A percentile compares a stretch with the other conserved stretches of the same genome.
Evolutionary conservation across 2,329 filamentous ascomycete species (phyloP).

Genomic region (Sclerotinia minor): DNA sequence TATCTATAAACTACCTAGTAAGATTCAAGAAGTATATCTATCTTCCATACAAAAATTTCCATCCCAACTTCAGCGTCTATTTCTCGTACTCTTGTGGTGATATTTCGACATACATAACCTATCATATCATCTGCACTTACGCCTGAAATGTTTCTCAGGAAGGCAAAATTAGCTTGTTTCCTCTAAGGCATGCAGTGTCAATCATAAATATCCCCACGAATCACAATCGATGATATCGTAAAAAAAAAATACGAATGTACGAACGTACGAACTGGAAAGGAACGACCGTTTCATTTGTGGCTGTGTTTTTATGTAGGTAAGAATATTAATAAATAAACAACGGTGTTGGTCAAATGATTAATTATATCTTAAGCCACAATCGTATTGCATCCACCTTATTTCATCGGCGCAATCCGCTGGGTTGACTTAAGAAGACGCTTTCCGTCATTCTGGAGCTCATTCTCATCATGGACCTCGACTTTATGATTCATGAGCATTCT

Average conservation of each 20-base stretch:
- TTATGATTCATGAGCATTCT: neutral
- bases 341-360: conserved; percentile 2
- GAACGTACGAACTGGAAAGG: neutral
- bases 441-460: neutral
- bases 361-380: neutral
- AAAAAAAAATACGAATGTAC: neutral
- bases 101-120: neutral
- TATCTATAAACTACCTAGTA: neutral
- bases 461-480: neutral
- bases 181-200: conserved; percentile 3
- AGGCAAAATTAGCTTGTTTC: neutral
- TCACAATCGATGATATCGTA: neutral
- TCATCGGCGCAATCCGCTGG: neutral
- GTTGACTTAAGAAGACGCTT: neutral
- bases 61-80: conserved; percentile 3
- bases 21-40: neutral
- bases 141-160: neutral
- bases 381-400: neutral
- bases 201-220: conserved; percentile 12
- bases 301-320: conserved; percentile 1
- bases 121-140: conserved; percentile 7
- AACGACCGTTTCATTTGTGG: conserved; percentile 5
- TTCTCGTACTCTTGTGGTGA: neutral
- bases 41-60: neutral
- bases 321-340: neutral